These are phyloP conservation scores for Calycina marina DNA, from an alignment of 2,329 filamentous ascomycete species.

Conservation along the genomic window DNA sequence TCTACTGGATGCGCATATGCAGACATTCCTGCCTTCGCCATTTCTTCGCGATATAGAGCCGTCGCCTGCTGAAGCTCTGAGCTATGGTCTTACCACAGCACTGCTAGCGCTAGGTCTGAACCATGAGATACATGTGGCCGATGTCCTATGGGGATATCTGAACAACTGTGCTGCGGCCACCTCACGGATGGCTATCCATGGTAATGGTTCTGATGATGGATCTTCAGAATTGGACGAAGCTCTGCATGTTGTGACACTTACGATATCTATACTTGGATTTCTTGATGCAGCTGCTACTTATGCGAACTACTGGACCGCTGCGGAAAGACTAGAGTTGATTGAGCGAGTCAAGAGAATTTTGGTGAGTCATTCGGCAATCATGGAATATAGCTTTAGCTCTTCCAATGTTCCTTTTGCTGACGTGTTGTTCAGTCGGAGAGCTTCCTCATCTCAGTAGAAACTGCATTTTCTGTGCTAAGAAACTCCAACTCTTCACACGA, in stretches of 20 bases:
- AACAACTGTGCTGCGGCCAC: constrained; percentile 52
- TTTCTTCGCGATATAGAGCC: constrained; percentile 72
- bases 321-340: constrained; percentile 60
- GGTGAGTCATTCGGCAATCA: too few relatives aligned
- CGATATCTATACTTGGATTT: constrained; percentile 81
- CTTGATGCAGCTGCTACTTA: constrained; percentile 68
- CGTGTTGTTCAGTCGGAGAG: constrained; percentile 75
- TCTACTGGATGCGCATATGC: constrained; percentile 68
- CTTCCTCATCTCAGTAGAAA: constrained; percentile 77
- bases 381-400: too few relatives aligned
- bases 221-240: constrained; percentile 42
- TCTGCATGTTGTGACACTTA: constrained; percentile 56
- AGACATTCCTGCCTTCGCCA: constrained; percentile 65
- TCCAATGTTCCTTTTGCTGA: too few relatives aligned
- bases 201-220: constrained; percentile 39
- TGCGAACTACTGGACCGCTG: constrained; percentile 65
- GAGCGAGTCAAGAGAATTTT: constrained; percentile 54
- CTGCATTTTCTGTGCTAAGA: constrained; percentile 77
- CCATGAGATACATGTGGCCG: constrained; percentile 51
- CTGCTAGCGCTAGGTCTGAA: constrained; percentile 67
- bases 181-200: constrained; percentile 36
- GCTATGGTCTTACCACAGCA: constrained; percentile 64
- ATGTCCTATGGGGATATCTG: constrained; percentile 58
- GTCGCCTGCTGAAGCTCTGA: constrained; percentile 76
- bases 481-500: constrained; percentile 56